These are phyloP conservation scores for Phaseolus coccineus DNA, from an alignment of 331 rosid species.

Conservation along the genomic window DNA sequence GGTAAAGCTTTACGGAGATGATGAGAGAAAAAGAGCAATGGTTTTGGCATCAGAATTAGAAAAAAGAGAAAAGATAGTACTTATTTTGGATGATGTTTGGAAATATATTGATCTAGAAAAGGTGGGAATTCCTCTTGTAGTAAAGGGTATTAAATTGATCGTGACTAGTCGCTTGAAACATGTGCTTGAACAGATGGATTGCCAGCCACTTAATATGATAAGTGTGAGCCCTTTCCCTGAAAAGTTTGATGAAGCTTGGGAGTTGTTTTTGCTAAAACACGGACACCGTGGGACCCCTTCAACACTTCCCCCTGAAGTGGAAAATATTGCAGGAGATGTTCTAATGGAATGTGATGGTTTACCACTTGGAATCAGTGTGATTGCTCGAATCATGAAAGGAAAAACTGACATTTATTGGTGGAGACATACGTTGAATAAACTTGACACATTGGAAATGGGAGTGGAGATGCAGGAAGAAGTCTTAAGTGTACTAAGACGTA, in stretches of 20 bases:
- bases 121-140: slow-evolving; percentile 16
- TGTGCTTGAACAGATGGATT: slow-evolving; percentile 39
- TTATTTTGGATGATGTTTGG: slow-evolving; percentile 51
- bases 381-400: slow-evolving; percentile 33
- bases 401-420: neutral
- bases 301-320: neutral
- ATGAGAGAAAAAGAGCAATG: slow-evolving; percentile 34
- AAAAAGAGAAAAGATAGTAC: slow-evolving; percentile 1
- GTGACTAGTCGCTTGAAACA: slow-evolving; percentile 40
- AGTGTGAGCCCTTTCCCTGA: neutral
- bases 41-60: slow-evolving; percentile 24
- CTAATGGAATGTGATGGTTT: neutral
- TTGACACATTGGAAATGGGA: neutral
- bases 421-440: neutral
- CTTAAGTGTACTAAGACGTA: neutral
- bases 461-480: neutral
- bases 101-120: slow-evolving; percentile 28
- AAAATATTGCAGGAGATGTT: neutral
- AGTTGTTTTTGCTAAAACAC: slow-evolving; percentile 37
- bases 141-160: slow-evolving; percentile 41
- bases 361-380: slow-evolving; percentile 24
- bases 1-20: slow-evolving; percentile 28
- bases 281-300: slow-evolving; percentile 2
- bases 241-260: neutral
- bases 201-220: neutral